Conservation (phyloP, 2,329 filamentous ascomycete genomes). For the Phoma sp. region DNA sequence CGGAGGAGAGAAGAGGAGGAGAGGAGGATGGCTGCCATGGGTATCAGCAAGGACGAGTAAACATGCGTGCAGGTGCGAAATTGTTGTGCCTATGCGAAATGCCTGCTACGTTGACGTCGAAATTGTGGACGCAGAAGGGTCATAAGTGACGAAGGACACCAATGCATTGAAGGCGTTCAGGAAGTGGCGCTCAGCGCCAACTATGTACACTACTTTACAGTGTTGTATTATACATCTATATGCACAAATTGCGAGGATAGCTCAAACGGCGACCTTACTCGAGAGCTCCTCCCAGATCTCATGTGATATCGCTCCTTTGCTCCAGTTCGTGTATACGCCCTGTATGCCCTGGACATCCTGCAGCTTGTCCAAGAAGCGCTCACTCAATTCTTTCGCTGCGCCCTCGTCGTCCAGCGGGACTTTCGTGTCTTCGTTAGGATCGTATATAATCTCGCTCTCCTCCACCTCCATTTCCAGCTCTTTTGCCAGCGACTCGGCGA, state of each 20-base stretch:
- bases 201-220: slow-evolving; percentile 35
- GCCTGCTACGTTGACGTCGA: not conserved
- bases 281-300: slow-evolving; percentile 50
- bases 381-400: slow-evolving; percentile 63
- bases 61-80: not conserved
- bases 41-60: slow-evolving; percentile 24
- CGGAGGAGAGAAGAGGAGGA: slow-evolving; percentile 55
- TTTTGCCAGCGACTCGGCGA: slow-evolving; percentile 69
- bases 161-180: slow-evolving; percentile 31
- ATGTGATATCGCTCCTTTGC: slow-evolving; percentile 50
- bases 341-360: slow-evolving; percentile 80
- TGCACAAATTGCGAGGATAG: slow-evolving; percentile 15
- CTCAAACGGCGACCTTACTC: slow-evolving; percentile 46
- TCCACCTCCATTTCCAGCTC: slow-evolving; percentile 71
- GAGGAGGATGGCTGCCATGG: slow-evolving; percentile 28
- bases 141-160: not conserved
- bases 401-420: slow-evolving; percentile 67
- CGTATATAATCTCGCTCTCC: slow-evolving; percentile 83
- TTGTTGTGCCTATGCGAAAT: not conserved
- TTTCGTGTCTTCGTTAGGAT: slow-evolving; percentile 80
- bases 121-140: not conserved
- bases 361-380: slow-evolving; percentile 64
- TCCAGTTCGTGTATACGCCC: slow-evolving; percentile 76
- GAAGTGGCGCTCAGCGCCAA: slow-evolving; percentile 8
- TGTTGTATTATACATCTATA: slow-evolving; percentile 37